Base-by-base conservation (phyloP, 495 filamentous ascomycete genomes). In the Xylaria bambusicola region DNA sequence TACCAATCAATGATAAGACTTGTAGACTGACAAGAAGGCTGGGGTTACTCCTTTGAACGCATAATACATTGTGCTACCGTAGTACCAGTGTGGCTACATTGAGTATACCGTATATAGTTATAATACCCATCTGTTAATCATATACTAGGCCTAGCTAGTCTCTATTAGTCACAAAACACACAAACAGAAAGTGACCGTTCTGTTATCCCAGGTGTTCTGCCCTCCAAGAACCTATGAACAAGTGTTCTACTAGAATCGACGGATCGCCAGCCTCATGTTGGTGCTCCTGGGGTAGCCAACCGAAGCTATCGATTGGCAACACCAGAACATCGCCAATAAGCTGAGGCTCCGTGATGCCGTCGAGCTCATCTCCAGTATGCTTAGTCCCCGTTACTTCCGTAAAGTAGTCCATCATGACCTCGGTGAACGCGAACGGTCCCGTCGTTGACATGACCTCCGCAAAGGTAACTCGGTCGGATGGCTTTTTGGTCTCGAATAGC, bases 231-330 rank as follows among this genome's bases (percentile, higher is more conserved):
- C 52, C 60, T 35, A 62, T 62, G 20, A 62, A 62, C 15, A 62
- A 20, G 42, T 62, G 60, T 23, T 62, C 47, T n/a, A 62, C 60
- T 33, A 58, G 48, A 26, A 62, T 44, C 2, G 27, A 33, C 0
- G 60, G 48, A 17, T 53, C 54, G n/a, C 47, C 54, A 5, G 23
- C 31, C n/a, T 62, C 45, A 1, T 42, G 40, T 15, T 41, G 10
- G 21, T 62, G 48, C 2, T 62, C 47, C 10, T 62, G 60, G 7
- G 47, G 46, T 2, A 62, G 21, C 60, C 60, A 62, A 1, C 60
- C 67, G 41, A 70, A 70, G 10, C 36, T 45, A 46, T 67, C 56
- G 21, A 59, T 65, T n/a, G 67, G 67, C 41, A 70, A 41, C 0
- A 70, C 57, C 35, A 70, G 36, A 10, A 63, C 53, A 53, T 70